A percentile compares a stretch with the other conserved stretches of the same genome.
These are phyloP conservation scores for Durio zibethinus DNA, from an alignment of 345 rosid species.

Conservation along the genomic window DNA sequence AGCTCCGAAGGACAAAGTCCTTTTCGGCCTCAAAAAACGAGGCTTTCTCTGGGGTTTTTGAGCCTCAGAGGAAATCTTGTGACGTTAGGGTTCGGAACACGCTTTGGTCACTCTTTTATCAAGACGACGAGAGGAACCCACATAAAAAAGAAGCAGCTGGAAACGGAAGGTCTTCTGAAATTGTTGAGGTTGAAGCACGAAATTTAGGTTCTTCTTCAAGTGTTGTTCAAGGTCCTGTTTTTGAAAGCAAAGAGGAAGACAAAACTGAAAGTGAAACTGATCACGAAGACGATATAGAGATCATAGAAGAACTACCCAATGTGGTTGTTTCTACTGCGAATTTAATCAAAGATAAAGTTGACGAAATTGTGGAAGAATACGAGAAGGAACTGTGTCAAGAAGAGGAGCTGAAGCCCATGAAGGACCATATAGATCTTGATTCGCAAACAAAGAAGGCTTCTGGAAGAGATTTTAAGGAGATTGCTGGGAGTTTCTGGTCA, in stretches of 20 bases:
- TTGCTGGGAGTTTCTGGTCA: slow-evolving; percentile 90
- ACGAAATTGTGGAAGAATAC: slow-evolving; percentile 36
- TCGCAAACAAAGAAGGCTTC: slow-evolving; percentile 65
- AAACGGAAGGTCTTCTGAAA: slow-evolving; percentile 22
- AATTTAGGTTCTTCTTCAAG: slow-evolving; percentile 32
- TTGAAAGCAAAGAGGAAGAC: slow-evolving; percentile 54
- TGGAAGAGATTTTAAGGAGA: slow-evolving; percentile 68
- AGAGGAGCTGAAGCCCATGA: slow-evolving; percentile 76
- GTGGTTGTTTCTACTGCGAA: slow-evolving; percentile 31
- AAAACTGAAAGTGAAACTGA: slow-evolving; percentile 39
- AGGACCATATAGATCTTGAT: slow-evolving; percentile 92
- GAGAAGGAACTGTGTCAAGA: slow-evolving; percentile 30
- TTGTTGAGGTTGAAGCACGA: slow-evolving; percentile 37
- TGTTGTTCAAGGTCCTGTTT: slow-evolving; percentile 37
- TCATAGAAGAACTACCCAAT: slow-evolving; percentile 33
- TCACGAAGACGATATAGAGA: slow-evolving; percentile 30
- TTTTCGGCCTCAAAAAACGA: slow-evolving; percentile 94
- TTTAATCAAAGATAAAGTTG: slow-evolving; percentile 43
- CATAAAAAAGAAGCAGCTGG: slow-evolving; percentile 22
- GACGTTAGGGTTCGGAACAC: slow-evolving; percentile 90
- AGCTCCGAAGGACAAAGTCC: slow-evolving; percentile 89
- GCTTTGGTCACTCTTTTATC: slow-evolving; percentile 69
- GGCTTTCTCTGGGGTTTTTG: slow-evolving; percentile 67
- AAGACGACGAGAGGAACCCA: slow-evolving; percentile 56
- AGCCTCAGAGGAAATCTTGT: slow-evolving; percentile 97